Conservation (phyloP, 768 basidiomycete genomes). For the Lactarius trivialis region DNA sequence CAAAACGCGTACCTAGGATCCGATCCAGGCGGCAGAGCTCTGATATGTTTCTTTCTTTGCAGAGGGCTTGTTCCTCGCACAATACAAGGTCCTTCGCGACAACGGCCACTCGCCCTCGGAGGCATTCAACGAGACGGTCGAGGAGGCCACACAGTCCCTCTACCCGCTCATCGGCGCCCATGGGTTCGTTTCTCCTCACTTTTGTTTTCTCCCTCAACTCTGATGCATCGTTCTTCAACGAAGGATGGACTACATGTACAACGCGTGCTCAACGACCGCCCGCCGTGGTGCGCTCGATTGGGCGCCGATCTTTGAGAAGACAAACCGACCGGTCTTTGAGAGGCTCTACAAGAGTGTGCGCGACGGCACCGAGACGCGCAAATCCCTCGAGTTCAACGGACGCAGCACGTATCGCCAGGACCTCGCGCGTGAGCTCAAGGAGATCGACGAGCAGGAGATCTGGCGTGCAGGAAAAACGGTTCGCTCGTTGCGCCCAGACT, state of each 20-base stretch:
- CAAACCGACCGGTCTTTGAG: slow-evolving; percentile 93
- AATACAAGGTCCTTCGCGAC: slow-evolving; percentile 95
- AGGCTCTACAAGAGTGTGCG: slow-evolving; percentile 89
- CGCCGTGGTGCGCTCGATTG: slow-evolving; percentile 99
- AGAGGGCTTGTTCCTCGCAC: slow-evolving; percentile 98
- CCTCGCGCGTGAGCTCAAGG: slow-evolving; percentile 84
- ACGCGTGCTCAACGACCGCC: slow-evolving; percentile 97
- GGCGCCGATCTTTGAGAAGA: slow-evolving; percentile 94
- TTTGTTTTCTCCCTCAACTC: not conserved
- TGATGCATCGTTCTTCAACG: not conserved
- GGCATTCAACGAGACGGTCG: slow-evolving; percentile 99
- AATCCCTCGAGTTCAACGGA: slow-evolving; percentile 93
- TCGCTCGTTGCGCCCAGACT: slow-evolving; percentile 80
- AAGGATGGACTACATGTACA: slow-evolving; percentile 99
- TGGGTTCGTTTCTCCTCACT: slow-evolving; percentile 48
- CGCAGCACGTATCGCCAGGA: slow-evolving; percentile 89
- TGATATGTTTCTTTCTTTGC: slow-evolving; percentile 7
- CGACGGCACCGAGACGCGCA: slow-evolving; percentile 95
- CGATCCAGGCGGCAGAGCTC: slow-evolving; percentile 7
- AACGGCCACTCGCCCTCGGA: slow-evolving; percentile 97
- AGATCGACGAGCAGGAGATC: slow-evolving; percentile 97
- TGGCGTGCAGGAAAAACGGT: slow-evolving; percentile 97
- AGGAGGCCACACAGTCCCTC: slow-evolving; percentile 98
- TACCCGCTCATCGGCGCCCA: slow-evolving; percentile 95
- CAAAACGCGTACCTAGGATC: not conserved